Conservation (phyloP, 2,329 filamentous ascomycete species). For the Colletotrichum liaoningense region DNA sequence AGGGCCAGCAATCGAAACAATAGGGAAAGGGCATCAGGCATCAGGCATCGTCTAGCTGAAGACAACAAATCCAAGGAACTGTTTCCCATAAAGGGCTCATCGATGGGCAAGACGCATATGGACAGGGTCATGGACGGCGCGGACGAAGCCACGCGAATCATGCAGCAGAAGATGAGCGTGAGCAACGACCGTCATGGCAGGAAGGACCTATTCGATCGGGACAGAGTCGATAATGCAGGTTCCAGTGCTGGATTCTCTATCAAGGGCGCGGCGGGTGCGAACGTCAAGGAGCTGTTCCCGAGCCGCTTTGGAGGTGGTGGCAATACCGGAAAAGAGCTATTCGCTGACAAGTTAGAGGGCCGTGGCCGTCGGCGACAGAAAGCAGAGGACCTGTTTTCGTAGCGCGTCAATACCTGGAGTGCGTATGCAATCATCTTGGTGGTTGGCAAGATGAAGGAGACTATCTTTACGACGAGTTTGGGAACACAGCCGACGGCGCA, state of each 20-base stretch:
- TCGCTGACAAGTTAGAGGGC: conserved; percentile 69
- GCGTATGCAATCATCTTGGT: neutral
- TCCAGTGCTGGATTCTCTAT: conserved; percentile 69
- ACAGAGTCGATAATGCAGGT: conserved; percentile 60
- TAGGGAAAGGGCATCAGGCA: conserved; percentile 45
- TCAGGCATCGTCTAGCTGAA: conserved; percentile 46
- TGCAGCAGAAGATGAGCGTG: conserved; percentile 35
- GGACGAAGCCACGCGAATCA: conserved; percentile 41
- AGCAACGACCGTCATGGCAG: conserved; percentile 51
- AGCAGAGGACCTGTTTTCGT: conserved; percentile 80
- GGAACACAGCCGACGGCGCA: neutral
- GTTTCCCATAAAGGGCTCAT: conserved; percentile 49
- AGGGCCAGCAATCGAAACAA: conserved; percentile 50
- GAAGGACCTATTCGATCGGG: conserved; percentile 62
- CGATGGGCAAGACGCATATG: conserved; percentile 50
- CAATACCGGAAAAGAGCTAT: conserved; percentile 78
- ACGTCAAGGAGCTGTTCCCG: conserved; percentile 76
- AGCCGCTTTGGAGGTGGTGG: conserved; percentile 60
- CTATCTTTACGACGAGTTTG: neutral
- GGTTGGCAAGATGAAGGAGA: too few relatives aligned
- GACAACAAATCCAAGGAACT: conserved; percentile 50
- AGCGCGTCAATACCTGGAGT: conserved; percentile 13
- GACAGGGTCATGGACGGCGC: conserved; percentile 40
- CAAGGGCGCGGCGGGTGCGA: conserved; percentile 68
- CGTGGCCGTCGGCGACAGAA: conserved; percentile 70